phyloP scores from a whole-genome alignment of 2,329 filamentous ascomycete species.

The Cordyceps tenuipes region DNA sequence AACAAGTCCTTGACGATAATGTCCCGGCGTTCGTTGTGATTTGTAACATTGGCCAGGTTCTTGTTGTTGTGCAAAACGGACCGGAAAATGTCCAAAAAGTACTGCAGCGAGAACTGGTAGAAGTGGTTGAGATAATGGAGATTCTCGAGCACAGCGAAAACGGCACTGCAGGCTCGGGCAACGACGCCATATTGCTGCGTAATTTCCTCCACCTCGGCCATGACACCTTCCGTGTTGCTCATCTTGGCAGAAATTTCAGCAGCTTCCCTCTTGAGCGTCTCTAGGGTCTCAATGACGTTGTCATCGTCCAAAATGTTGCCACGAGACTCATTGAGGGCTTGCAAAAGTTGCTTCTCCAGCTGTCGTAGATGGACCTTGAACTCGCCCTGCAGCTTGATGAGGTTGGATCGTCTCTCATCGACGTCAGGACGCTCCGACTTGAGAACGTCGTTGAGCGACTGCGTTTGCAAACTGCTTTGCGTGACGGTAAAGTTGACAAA shows the following conservation, averaged over 20 bases:
- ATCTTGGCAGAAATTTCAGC: constrained; percentile 96
- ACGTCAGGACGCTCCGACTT: constrained; percentile 97
- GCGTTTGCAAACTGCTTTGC: constrained; percentile 95
- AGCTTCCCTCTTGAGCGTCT: constrained; percentile 95
- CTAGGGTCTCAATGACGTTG: constrained; percentile 93
- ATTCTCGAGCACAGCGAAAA: constrained; percentile 94
- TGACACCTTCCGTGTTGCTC: constrained; percentile 91
- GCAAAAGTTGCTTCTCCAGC: constrained; percentile 85
- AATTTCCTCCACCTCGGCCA: constrained; percentile 95
- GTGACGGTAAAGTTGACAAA: constrained; percentile 99
- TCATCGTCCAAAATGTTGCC: constrained; percentile 98
- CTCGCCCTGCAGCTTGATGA: constrained; percentile 97
- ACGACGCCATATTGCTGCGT: constrained; percentile 91
- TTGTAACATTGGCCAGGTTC: constrained; percentile 58
- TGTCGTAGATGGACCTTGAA: constrained; percentile 97
- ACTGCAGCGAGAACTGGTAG: constrained; percentile 98
- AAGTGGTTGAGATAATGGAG: constrained; percentile 98
- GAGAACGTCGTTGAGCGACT: constrained; percentile 93
- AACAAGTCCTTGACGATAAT: constrained; percentile 90
- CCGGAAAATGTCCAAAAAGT: constrained; percentile 97
- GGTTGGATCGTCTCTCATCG: constrained; percentile 88
- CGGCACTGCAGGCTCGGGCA: constrained; percentile 89
- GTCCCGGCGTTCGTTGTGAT: constrained; percentile 73
- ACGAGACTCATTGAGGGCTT: constrained; percentile 92
- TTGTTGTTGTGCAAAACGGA: constrained; percentile 77